These are phyloP conservation scores for Alternaria brassicicola DNA, from an alignment of 2,329 filamentous ascomycete genomes.

Conservation along the genomic window DNA sequence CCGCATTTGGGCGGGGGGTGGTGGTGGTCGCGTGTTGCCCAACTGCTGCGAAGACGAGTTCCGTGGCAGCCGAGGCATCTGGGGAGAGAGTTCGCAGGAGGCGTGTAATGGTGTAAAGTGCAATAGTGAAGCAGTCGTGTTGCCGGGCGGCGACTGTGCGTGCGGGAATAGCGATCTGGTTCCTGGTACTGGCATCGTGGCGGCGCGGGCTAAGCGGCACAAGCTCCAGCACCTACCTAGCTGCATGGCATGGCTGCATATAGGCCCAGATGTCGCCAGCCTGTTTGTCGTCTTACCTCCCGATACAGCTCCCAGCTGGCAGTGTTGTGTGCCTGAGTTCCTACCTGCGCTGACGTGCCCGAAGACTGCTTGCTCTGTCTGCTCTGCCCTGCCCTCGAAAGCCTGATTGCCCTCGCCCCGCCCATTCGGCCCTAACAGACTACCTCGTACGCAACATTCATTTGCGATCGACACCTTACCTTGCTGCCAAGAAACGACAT, in stretches of 20 bases:
- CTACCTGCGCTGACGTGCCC: constrained; percentile 23
- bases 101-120: background rate
- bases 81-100: background rate
- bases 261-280: constrained; percentile 10
- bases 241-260: constrained; percentile 23
- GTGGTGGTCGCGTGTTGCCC: constrained; percentile 8
- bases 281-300: constrained; percentile 1
- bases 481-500: constrained; percentile 34
- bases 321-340: constrained; percentile 3
- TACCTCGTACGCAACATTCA: constrained; percentile 13
- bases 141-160: background rate
- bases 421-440: constrained; percentile 28
- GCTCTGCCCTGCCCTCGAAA: constrained; percentile 6
- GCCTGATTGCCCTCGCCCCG: constrained; percentile 17
- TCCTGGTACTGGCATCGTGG: constrained; percentile 18
- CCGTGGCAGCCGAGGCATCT: background rate
- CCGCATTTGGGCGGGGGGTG: constrained; percentile 23
- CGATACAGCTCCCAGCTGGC: background rate
- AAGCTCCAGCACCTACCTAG: constrained; percentile 24
- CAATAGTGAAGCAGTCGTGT: constrained; percentile 6
- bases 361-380: constrained; percentile 1
- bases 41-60: background rate
- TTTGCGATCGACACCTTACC: constrained; percentile 20
- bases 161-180: constrained; percentile 7
- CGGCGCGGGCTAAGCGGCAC: constrained; percentile 23